These are phyloP conservation scores for Exophiala viscosa DNA, from an alignment of 2,329 filamentous ascomycete genomes.

Conservation along the genomic window DNA sequence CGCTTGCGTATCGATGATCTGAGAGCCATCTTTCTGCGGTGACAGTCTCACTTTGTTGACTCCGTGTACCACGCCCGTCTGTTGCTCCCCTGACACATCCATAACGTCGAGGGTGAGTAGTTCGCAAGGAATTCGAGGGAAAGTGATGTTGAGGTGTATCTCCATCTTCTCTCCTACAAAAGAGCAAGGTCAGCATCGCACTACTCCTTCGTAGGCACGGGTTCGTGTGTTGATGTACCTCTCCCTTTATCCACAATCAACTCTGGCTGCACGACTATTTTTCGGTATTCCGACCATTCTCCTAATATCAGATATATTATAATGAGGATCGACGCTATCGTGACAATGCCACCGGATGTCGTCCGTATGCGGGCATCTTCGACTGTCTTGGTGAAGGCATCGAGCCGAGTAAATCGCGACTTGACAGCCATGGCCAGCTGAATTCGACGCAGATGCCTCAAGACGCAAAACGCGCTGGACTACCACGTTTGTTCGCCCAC, in stretches of 20 bases:
- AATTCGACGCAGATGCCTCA: not conserved
- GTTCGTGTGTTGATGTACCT: slow-evolving; percentile 55
- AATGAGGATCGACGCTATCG: slow-evolving; percentile 81
- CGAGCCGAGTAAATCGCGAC: slow-evolving; percentile 91
- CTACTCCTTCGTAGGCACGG: not conserved
- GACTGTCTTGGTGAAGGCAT: slow-evolving; percentile 98
- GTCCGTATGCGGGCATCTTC: slow-evolving; percentile 96
- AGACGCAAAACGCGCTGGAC: not conserved
- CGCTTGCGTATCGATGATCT: slow-evolving; percentile 66
- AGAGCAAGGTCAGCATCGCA: not conserved
- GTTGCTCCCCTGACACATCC: slow-evolving; percentile 97
- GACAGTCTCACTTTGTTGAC: slow-evolving; percentile 84
- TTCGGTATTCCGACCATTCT: slow-evolving; percentile 92
- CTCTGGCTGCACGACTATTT: slow-evolving; percentile 82
- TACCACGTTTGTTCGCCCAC: not conserved
- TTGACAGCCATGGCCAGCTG: slow-evolving; percentile 72
- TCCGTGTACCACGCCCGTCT: slow-evolving; percentile 89
- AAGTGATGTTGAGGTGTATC: slow-evolving; percentile 95
- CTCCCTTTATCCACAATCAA: slow-evolving; percentile 93
- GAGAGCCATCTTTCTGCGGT: slow-evolving; percentile 68
- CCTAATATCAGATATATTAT: slow-evolving; percentile 87
- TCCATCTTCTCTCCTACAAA: slow-evolving; percentile 89
- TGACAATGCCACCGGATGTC: slow-evolving; percentile 91
- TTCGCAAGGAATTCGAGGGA: slow-evolving; percentile 90
- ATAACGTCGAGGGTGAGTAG: slow-evolving; percentile 96